Evolutionary conservation across 106 monocot species (phyloP), one percentile per base, ranked within the genome.

Genomic region (Apostasia shenzhenica): DNA sequence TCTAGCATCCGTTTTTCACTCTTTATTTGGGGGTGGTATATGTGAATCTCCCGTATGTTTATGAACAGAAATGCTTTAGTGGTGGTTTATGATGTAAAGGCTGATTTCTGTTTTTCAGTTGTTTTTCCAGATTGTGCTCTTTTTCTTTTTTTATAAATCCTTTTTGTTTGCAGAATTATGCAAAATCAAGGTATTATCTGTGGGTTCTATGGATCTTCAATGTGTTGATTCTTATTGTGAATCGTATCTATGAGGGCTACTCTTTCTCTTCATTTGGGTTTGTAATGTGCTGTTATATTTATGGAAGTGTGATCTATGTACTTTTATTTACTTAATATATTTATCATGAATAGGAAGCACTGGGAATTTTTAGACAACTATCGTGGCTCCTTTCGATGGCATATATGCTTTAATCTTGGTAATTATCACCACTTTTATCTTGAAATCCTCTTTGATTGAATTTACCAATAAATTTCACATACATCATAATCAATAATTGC

Each of bases 351-450:
- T 67, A 97, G 95, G 77, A 41, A 83, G 76, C 68, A 60, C 12
- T 86, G 79, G 71, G 76, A 82, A 51, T 86, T 89, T 61, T 61
- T 97, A 52, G 95, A 97, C 63, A 77, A 83, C 2, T 75, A 92
- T 47, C 82, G 95, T 12, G 95, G 95, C 44, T 83, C 86, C 63
- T 97, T 97, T 77, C 84, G 95, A 60, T 97, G 95, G 95, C 95
- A 97, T 13, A 97, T 97, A 77, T 97, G 95, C 82, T 97, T 92
- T 73, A 97, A 97, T 72, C 80, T 97, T 57, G 92, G 95, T 97
- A 97, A 65, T 49, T 37, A 5, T 67, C 12, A 54, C 53, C 26
- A 66, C n/a, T 70, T 47, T 73, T 9, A 70, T 42, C 41, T 54
- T 14, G 41, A 52, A 61, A 72, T 0, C 7, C 5, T 50, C 12